Conservation (phyloP, 148 eudicot genomes). For the Fagopyrum esculentum region DNA sequence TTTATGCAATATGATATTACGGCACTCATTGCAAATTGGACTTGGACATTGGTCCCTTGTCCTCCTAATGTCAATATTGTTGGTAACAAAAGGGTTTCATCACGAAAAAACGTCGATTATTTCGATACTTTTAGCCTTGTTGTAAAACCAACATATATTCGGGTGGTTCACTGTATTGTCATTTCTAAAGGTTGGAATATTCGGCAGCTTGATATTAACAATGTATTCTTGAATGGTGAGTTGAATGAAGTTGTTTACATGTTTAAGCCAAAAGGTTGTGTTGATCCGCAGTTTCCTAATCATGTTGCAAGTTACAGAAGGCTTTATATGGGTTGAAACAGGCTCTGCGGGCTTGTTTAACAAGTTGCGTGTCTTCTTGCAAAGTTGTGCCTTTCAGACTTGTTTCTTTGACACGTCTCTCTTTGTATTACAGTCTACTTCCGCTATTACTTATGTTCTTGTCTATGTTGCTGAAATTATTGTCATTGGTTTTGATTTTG, state of each 20-base stretch:
- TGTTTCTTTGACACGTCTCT: no score
- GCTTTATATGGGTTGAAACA: neutral
- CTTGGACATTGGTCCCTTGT: neutral
- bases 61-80: neutral
- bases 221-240: neutral
- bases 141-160: neutral
- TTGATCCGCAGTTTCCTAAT: neutral
- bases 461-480: no score
- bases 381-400: neutral
- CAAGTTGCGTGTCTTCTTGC: neutral
- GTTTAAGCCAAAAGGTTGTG: neutral
- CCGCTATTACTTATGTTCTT: no score
- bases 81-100: neutral
- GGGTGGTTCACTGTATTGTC: neutral
- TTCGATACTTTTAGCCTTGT: neutral
- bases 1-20: neutral
- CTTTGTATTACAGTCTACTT: no score
- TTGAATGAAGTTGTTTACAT: neutral
- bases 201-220: neutral
- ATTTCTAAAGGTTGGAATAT: neutral
- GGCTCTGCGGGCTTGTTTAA: neutral
- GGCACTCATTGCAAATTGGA: neutral
- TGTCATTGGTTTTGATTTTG: no score
- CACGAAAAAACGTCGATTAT: neutral
- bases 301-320: neutral